These are phyloP conservation scores for Waltiozyma sp. DNA, from an alignment of 1,139 yeast species.

Conservation along the genomic window DNA sequence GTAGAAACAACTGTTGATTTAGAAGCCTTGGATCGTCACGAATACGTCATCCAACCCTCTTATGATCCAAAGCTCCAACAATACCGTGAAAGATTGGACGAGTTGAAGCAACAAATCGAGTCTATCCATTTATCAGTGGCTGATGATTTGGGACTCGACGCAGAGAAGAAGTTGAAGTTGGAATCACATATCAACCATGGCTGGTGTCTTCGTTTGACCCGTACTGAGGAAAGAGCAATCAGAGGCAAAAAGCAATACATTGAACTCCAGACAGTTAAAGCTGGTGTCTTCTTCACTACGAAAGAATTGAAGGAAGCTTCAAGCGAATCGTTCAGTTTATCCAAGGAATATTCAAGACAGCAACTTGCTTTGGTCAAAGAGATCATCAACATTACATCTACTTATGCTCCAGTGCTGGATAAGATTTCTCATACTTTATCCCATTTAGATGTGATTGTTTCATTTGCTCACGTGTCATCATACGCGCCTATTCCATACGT, in stretches of 20 bases:
- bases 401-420: constrained; percentile 71
- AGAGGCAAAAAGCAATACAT: constrained; percentile 53
- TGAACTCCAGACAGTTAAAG: constrained; percentile 85
- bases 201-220: constrained; percentile 86
- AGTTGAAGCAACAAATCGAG: constrained; percentile 43
- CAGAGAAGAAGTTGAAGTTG: constrained; percentile 77
- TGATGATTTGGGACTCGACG: constrained; percentile 68
- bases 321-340: constrained; percentile 41
- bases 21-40: constrained; percentile 65
- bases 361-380: constrained; percentile 75
- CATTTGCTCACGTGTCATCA: constrained; percentile 80
- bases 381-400: constrained; percentile 65
- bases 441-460: constrained; percentile 68
- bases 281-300: constrained; percentile 88
- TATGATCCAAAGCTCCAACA: constrained; percentile 68
- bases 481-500: constrained; percentile 77
- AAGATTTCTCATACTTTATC: constrained; percentile 55
- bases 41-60: constrained; percentile 80
- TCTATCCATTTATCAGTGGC: constrained; percentile 54
- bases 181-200: constrained; percentile 84
- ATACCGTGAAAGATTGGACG: constrained; percentile 47
- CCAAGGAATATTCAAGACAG: constrained; percentile 51
- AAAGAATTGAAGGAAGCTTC: constrained; percentile 48
- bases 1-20: constrained; percentile 90
- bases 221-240: constrained; percentile 76